Conservation (phyloP, 768 basidiomycete genomes). For the Crassisporium funariophilum region DNA sequence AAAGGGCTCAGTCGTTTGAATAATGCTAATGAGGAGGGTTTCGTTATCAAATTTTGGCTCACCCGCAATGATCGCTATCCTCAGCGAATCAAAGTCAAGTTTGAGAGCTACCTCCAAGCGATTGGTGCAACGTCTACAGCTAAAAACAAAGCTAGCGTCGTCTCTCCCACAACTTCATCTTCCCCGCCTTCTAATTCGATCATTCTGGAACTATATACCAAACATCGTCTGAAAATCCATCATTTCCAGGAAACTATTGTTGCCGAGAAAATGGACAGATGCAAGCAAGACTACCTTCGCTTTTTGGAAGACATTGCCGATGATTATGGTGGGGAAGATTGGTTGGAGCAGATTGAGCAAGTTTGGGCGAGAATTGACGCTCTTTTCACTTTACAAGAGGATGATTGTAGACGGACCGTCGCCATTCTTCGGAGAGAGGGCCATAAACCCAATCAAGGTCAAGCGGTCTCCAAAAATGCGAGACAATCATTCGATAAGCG, state of each 20-base stretch:
- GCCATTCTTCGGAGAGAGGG: constrained; percentile 15
- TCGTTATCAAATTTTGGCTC: constrained; percentile 26
- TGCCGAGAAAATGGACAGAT: constrained; percentile 6
- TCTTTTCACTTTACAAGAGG: constrained; percentile 21
- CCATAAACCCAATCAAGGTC: constrained; percentile 7
- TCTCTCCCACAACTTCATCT: constrained; percentile 1
- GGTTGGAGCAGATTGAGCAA: constrained; percentile 15
- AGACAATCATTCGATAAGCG: constrained; percentile 16
- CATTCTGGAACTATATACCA: constrained; percentile 13
- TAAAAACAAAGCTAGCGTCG: constrained; percentile 2
- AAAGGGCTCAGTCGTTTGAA: constrained; percentile 19
- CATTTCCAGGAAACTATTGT: constrained; percentile 12
- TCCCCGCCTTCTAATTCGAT: constrained; percentile 9
- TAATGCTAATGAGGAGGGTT: constrained; percentile 25
- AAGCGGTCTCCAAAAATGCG: constrained; percentile 2
- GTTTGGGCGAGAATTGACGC: constrained; percentile 24
- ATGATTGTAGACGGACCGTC: constrained; percentile 13
- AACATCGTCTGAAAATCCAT: constrained; percentile 11
- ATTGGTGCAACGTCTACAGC: neutral
- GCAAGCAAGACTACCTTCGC: constrained; percentile 7
- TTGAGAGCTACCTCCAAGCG: constrained; percentile 21
- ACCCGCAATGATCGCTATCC: constrained; percentile 20
- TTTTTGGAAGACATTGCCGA: constrained; percentile 19
- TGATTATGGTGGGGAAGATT: constrained; percentile 26
- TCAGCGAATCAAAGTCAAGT: constrained; percentile 27